Conservation (phyloP, 441 rosid genomes). For the Adansonia madagascariensis region DNA sequence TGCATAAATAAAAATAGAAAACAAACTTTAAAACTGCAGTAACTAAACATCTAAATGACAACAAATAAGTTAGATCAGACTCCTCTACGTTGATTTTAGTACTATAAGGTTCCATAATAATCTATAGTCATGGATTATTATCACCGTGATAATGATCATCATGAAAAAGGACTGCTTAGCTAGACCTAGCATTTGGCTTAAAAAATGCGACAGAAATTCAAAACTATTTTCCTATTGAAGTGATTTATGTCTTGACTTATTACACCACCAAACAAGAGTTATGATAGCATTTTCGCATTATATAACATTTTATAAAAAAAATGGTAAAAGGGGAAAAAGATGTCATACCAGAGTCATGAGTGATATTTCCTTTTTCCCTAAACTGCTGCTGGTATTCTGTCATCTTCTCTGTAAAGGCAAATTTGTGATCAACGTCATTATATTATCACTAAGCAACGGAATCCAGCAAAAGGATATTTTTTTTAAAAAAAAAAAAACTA, state of each 20-base stretch:
- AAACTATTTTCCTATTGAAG: background rate
- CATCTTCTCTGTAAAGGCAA: constrained; percentile 58
- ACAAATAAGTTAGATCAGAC: constrained; percentile 9
- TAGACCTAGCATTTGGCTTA: constrained; percentile 1
- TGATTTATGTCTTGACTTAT: background rate
- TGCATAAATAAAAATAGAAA: background rate
- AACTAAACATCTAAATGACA: background rate
- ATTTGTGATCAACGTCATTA: constrained; percentile 28
- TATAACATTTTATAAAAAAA: background rate
- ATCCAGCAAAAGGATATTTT: background rate
- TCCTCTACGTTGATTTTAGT: background rate
- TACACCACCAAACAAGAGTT: background rate
- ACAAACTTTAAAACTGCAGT: background rate
- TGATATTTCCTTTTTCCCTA: constrained; percentile 44
- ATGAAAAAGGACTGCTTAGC: background rate
- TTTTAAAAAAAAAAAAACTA: background rate
- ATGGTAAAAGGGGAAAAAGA: background rate
- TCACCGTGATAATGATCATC: background rate
- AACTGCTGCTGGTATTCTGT: constrained; percentile 50
- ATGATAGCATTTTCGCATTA: background rate
- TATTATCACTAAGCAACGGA: constrained; percentile 4
- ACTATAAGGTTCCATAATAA: background rate
- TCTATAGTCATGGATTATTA: background rate
- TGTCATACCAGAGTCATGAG: constrained; percentile 56
- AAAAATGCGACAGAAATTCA: background rate